Conservation (phyloP, 176 grass and related monocot species). For the Oryza nivara region DNA sequence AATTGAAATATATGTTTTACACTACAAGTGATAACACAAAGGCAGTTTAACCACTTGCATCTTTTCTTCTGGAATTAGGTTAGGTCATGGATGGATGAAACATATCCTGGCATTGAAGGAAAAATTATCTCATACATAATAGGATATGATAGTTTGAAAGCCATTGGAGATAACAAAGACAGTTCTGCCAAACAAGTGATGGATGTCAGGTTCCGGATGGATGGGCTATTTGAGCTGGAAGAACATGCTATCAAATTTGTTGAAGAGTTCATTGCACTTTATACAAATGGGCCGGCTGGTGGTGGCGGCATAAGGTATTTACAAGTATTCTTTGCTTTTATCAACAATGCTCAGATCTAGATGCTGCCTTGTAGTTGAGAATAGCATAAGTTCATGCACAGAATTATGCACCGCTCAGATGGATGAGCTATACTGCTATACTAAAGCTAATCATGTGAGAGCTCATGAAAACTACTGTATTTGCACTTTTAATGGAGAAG, state of each 20-base stretch:
- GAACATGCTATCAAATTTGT: conserved; percentile 76
- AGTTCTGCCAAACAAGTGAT: conserved; percentile 50
- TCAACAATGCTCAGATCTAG: neutral
- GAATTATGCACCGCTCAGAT: conserved; percentile 5
- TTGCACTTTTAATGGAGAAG: conserved; percentile 1
- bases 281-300: conserved; percentile 92
- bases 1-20: conserved; percentile 9
- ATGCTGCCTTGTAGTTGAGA: neutral
- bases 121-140: conserved; percentile 74
- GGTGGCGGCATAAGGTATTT: conserved; percentile 88
- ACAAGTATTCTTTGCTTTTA: neutral
- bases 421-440: neutral
- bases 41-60: conserved; percentile 17
- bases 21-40: neutral
- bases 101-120: conserved; percentile 66
- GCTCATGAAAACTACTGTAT: neutral
- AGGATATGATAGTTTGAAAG: conserved; percentile 85
- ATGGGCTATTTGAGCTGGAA: conserved; percentile 77
- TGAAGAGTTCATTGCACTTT: conserved; percentile 91
- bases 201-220: conserved; percentile 89
- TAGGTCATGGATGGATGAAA: conserved; percentile 83
- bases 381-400: conserved; percentile 10
- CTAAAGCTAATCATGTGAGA: neutral
- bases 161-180: conserved; percentile 37
- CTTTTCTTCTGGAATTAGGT: conserved; percentile 56